phyloP scores from a whole-genome alignment of 805 yeast species.

The Candida adriatica region DNA sequence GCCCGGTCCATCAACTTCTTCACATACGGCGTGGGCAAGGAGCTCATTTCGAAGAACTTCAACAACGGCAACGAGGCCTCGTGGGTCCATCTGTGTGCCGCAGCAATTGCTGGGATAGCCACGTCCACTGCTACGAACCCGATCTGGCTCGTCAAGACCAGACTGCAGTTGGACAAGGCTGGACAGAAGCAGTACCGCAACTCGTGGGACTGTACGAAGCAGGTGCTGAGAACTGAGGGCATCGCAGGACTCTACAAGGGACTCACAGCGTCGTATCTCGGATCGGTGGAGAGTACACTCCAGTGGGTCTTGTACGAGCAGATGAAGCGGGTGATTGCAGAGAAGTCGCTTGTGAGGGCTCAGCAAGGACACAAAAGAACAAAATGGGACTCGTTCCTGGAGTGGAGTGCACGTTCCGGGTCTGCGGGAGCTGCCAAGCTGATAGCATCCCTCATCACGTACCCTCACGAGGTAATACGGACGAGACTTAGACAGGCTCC shows the following conservation, averaged over 20 bases:
- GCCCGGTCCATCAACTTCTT: slow-evolving; percentile 95
- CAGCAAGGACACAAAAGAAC: slow-evolving; percentile 28
- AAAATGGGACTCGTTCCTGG: slow-evolving; percentile 58
- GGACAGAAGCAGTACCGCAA: slow-evolving; percentile 62
- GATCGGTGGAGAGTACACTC: slow-evolving; percentile 85
- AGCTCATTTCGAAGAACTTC: slow-evolving; percentile 55
- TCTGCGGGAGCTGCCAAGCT: slow-evolving; percentile 97
- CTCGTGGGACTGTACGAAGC: slow-evolving; percentile 75
- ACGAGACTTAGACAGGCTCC: slow-evolving; percentile 97
- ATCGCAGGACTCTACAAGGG: slow-evolving; percentile 77
- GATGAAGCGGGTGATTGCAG: slow-evolving; percentile 66
- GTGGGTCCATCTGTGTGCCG: slow-evolving; percentile 79
- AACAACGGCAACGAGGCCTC: slow-evolving; percentile 75
- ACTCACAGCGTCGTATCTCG: slow-evolving; percentile 89
- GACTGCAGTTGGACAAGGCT: slow-evolving; percentile 85
- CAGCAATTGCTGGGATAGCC: slow-evolving; percentile 86
- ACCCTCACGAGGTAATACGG: slow-evolving; percentile 96
- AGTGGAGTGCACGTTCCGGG: slow-evolving; percentile 95
- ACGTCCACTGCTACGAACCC: slow-evolving; percentile 97
- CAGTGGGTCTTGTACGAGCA: slow-evolving; percentile 98
- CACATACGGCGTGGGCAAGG: slow-evolving; percentile 93
- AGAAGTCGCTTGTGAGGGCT: slow-evolving; percentile 37
- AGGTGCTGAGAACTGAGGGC: slow-evolving; percentile 74
- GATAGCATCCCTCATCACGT: slow-evolving; percentile 84
- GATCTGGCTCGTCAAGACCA: slow-evolving; percentile 92